Percentiles rank a stretch among this genome's conserved stretches.
Conservation (phyloP, 139 green algal genomes). For the Picochlorum sp. region DNA sequence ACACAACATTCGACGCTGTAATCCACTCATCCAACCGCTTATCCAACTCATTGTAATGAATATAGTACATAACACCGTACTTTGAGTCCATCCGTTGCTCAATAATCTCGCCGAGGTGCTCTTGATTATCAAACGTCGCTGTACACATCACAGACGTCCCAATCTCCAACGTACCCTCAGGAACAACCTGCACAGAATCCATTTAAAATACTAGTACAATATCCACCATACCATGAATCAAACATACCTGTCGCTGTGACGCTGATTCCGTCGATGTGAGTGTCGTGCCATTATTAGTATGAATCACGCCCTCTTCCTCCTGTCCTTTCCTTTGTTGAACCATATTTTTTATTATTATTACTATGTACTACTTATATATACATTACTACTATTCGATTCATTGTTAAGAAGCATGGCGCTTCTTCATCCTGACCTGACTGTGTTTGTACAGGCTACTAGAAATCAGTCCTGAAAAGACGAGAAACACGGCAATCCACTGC, state of each 20-base stretch:
- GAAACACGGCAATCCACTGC: constrained; percentile 82
- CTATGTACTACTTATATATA: too few relatives aligned
- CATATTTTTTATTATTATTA: constrained; percentile 33
- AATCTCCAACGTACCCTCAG: neutral
- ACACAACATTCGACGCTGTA: constrained; percentile 17
- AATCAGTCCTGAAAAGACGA: constrained; percentile 87
- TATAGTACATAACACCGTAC: constrained; percentile 53
- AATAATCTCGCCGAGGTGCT: constrained; percentile 40
- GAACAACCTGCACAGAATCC: neutral
- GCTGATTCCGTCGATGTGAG: too few relatives aligned
- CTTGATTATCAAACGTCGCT: constrained; percentile 41
- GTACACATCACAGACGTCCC: constrained; percentile 29
- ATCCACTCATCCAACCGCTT: constrained; percentile 87
- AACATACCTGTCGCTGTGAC: too few relatives aligned
- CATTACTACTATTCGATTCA: too few relatives aligned
- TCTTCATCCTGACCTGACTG: neutral
- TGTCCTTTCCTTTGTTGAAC: neutral
- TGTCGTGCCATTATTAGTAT: too few relatives aligned
- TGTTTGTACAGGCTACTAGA: neutral
- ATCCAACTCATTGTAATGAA: constrained; percentile 87
- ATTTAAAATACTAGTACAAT: too few relatives aligned
- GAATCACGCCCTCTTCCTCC: too few relatives aligned
- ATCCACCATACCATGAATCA: too few relatives aligned
- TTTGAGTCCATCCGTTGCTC: constrained; percentile 16
- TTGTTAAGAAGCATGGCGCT: too few relatives aligned